Evolutionary conservation across 2,329 filamentous ascomycete species (phyloP).

Genomic region (Ascocoryne sarcoides): DNA sequence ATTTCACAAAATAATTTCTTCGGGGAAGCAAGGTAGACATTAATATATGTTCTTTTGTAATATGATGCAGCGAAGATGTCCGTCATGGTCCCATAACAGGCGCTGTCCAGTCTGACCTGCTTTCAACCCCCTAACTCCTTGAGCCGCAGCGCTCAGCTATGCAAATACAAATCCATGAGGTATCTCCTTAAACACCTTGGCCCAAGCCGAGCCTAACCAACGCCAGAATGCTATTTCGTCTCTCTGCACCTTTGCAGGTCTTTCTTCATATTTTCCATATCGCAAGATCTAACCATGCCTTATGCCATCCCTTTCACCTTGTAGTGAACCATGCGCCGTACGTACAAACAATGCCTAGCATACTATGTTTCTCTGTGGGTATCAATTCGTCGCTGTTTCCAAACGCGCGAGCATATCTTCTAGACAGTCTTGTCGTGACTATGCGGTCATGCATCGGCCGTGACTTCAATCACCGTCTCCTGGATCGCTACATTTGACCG

Average conservation of each 20-base stretch:
- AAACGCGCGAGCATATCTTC: slow-evolving; percentile 8
- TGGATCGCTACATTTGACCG: slow-evolving; percentile 16
- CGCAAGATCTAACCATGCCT: neutral
- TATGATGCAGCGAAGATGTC: no score
- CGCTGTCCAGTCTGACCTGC: neutral
- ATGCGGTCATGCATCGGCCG: slow-evolving; percentile 17
- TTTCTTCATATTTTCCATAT: neutral
- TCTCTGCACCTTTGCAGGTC: neutral
- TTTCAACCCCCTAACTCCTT: neutral
- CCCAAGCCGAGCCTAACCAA: no score
- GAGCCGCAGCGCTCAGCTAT: neutral
- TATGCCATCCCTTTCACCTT: neutral
- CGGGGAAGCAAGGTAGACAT: no score
- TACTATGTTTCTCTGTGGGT: slow-evolving; percentile 5
- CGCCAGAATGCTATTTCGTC: neutral
- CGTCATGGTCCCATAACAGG: no score
- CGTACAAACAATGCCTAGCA: slow-evolving; percentile 9
- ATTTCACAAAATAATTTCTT: no score
- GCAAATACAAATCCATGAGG: no score
- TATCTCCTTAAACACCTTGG: neutral
- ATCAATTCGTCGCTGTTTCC: slow-evolving; percentile 9
- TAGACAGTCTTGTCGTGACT: slow-evolving; percentile 2
- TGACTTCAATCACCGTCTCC: slow-evolving; percentile 22
- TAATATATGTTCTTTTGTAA: no score
- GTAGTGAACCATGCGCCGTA: neutral